phyloP scores from a whole-genome alignment of 805 yeast genomes.

The Starmera amethionina region DNA sequence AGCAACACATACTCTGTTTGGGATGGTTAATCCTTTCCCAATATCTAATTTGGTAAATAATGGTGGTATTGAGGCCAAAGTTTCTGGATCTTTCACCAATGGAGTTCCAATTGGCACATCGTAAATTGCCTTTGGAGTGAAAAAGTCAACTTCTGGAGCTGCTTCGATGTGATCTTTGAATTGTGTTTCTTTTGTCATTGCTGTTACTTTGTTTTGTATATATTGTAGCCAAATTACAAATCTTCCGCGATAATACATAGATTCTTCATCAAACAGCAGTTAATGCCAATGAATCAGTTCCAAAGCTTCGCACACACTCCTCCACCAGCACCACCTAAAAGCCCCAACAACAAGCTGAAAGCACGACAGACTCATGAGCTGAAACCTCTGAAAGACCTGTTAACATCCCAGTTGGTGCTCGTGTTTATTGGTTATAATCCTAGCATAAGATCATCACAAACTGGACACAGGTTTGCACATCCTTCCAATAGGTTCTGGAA shows the following conservation, averaged over 20 bases:
- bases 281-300: background rate
- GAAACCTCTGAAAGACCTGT: conserved; percentile 16
- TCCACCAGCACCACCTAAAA: background rate
- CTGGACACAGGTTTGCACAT: conserved; percentile 70
- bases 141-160: background rate
- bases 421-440: conserved; percentile 71
- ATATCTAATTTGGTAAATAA: conserved; percentile 35
- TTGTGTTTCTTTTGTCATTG: background rate
- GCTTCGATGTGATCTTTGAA: background rate
- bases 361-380: conserved; percentile 5
- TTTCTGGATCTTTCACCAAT: background rate
- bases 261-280: background rate
- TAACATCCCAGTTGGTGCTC: conserved; percentile 20
- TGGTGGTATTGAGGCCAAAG: conserved; percentile 18
- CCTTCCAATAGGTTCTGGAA: conserved; percentile 62
- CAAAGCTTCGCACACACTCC: background rate
- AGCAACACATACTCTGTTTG: conserved; percentile 45
- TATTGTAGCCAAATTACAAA: too few species aligned
- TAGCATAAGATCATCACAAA: conserved; percentile 46
- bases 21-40: conserved; percentile 25
- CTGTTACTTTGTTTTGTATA: too few species aligned
- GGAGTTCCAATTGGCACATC: background rate
- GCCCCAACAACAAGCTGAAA: background rate
- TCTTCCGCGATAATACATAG: background rate
- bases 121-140: background rate